phyloP scores from a whole-genome alignment of 2,329 filamentous ascomycete genomes.

The Raffaelea ambrosiae region DNA sequence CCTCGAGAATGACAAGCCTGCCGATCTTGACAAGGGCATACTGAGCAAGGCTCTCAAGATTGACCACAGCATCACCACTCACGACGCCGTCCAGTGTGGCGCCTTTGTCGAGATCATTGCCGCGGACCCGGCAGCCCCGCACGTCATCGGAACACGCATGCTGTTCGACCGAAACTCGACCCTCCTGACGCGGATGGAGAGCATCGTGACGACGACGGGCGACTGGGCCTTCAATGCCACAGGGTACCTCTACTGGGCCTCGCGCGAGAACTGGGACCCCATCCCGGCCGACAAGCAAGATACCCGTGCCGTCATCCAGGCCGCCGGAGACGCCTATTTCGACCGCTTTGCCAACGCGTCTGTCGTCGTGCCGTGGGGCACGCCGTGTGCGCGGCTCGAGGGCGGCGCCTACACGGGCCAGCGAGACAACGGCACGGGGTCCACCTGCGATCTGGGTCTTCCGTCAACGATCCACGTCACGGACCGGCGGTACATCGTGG shows the following conservation, averaged over 20 bases:
- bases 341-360: conserved; percentile 18
- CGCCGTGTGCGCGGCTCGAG: conserved; percentile 18
- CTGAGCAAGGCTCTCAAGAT: too few species aligned
- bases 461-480: too few species aligned
- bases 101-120: too few species aligned
- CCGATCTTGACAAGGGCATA: too few species aligned
- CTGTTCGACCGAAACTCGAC: too few species aligned
- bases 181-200: conserved; percentile 11
- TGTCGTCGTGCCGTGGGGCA: conserved; percentile 18
- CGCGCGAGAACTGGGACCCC: conserved; percentile 13
- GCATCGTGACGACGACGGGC: conserved; percentile 16
- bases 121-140: too few species aligned
- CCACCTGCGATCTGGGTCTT: conserved; percentile 16
- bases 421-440: conserved; percentile 3
- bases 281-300: conserved; percentile 17
- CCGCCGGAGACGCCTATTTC: conserved; percentile 19
- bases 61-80: too few species aligned
- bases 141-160: too few species aligned
- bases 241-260: conserved; percentile 15
- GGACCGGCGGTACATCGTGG: too few species aligned
- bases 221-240: conserved; percentile 23
- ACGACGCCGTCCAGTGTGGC: too few species aligned
- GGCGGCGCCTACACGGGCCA: conserved; percentile 17
- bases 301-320: conserved; percentile 18
- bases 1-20: too few species aligned